Evolutionary conservation across 2,329 filamentous ascomycete genomes (phyloP).

Genomic region (Dactylonectria estremocensis): DNA sequence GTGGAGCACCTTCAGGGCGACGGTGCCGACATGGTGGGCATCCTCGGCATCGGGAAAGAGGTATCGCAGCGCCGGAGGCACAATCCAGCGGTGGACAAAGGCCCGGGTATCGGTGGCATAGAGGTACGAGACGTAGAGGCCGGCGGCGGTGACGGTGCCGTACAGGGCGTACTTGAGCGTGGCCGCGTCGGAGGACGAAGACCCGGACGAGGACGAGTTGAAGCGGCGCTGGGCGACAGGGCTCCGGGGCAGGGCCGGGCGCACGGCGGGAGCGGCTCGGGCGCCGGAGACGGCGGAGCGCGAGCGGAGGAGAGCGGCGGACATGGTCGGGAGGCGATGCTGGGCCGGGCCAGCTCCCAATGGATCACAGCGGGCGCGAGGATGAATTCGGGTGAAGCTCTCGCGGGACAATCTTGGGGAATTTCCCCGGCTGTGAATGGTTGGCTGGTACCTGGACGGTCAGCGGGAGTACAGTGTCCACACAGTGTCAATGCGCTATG

Average conservation of each 20-base stretch:
- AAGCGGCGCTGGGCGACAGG: constrained; percentile 48
- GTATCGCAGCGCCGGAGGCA: constrained; percentile 76
- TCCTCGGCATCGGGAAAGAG: constrained; percentile 86
- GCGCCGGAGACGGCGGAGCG: constrained; percentile 39
- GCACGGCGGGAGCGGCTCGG: constrained; percentile 39
- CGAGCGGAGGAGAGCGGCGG: constrained; percentile 45
- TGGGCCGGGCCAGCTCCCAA: constrained; percentile 50
- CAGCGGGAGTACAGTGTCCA: constrained; percentile 37
- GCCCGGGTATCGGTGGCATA: constrained; percentile 84
- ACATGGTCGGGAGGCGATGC: constrained; percentile 47
- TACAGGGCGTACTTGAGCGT: constrained; percentile 57
- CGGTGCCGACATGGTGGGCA: constrained; percentile 87
- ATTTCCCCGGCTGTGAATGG: constrained; percentile 42
- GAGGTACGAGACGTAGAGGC: constrained; percentile 69
- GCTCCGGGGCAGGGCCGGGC: constrained; percentile 37
- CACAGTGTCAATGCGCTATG: constrained; percentile 41
- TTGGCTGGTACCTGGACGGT: constrained; percentile 23
- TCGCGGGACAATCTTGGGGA: constrained; percentile 38
- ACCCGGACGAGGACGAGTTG: constrained; percentile 52
- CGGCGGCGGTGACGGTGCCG: constrained; percentile 58
- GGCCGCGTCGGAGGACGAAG: constrained; percentile 48
- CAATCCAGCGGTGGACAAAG: constrained; percentile 77
- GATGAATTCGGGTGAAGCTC: constrained; percentile 47
- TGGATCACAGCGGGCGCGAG: constrained; percentile 45
- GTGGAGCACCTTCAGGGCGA: constrained; percentile 80